Conservation (phyloP, 768 basidiomycete species). For the Leucocoprinus leucothites region DNA sequence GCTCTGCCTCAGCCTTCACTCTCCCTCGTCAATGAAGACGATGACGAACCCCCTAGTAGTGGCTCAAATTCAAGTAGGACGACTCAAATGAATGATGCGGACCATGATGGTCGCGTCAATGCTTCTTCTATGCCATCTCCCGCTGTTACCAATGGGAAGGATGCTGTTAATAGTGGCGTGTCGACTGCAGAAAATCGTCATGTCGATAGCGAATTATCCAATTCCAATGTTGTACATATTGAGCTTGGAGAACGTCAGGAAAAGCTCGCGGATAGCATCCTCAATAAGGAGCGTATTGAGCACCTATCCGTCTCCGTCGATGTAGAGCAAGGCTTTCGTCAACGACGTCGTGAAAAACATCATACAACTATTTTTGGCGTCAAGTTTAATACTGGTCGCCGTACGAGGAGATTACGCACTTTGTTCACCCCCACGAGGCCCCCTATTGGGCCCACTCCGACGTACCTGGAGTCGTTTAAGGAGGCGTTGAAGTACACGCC, state of each 20-base stretch:
- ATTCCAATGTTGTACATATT: slow-evolving; percentile 8
- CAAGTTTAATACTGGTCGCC: not conserved
- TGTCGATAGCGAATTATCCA: slow-evolving; percentile 3
- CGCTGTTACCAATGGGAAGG: not conserved
- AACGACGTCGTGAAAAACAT: slow-evolving; percentile 6
- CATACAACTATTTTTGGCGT: not conserved
- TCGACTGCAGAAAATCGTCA: slow-evolving; percentile 7
- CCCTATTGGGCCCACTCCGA: slow-evolving; percentile 25
- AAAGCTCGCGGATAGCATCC: not conserved
- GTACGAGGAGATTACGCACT: slow-evolving; percentile 23
- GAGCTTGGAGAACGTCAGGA: slow-evolving; percentile 19
- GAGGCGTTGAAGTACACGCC: slow-evolving; percentile 31
- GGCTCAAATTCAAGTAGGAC: slow-evolving; percentile 25
- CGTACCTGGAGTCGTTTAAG: slow-evolving; percentile 22
- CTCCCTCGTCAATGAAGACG: slow-evolving; percentile 34
- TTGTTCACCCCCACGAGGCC: slow-evolving; percentile 26
- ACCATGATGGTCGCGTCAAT: not conserved
- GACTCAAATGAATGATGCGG: slow-evolving; percentile 27
- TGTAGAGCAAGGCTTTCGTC: slow-evolving; percentile 3
- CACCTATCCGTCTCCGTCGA: not conserved
- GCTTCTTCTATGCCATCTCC: slow-evolving; percentile 1
- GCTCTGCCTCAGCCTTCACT: slow-evolving; percentile 30
- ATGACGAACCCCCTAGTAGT: slow-evolving; percentile 44
- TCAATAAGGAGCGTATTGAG: not conserved
- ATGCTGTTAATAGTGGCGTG: slow-evolving; percentile 11